phyloP scores from a whole-genome alignment of 768 basidiomycete genomes.

The Cystofilobasidium macerans region DNA sequence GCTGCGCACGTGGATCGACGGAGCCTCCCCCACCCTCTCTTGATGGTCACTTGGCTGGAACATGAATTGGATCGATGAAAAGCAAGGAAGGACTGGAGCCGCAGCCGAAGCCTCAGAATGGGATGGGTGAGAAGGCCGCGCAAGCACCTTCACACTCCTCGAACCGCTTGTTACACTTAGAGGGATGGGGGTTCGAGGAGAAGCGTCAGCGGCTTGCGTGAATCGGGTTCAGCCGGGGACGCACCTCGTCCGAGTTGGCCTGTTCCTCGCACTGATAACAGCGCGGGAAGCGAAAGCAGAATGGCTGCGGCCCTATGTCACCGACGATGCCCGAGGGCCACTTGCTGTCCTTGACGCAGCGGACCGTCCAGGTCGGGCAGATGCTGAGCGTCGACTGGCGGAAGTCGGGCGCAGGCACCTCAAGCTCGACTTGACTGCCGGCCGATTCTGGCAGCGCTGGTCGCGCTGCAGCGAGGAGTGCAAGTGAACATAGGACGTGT shows the following conservation, averaged over 20 bases:
- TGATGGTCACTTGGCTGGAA: too few species aligned
- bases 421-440: too few species aligned
- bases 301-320: slow-evolving; percentile 5
- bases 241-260: neutral
- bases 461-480: too few species aligned
- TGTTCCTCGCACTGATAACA: slow-evolving; percentile 12
- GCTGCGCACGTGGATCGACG: too few species aligned
- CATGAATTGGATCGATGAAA: too few species aligned
- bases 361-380: slow-evolving; percentile 16
- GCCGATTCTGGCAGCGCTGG: too few species aligned
- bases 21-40: too few species aligned
- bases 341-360: slow-evolving; percentile 21
- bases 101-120: neutral
- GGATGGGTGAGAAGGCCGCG: slow-evolving; percentile 21
- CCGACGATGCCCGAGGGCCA: slow-evolving; percentile 22
- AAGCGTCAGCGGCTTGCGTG: neutral
- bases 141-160: slow-evolving; percentile 19
- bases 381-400: neutral
- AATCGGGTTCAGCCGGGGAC: neutral
- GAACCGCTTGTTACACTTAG: slow-evolving; percentile 13
- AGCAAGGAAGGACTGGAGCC: neutral
- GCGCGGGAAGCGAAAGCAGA: neutral
- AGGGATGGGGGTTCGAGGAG: neutral
- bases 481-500: too few species aligned
- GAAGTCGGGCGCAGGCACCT: too few species aligned